Evolutionary conservation across 202 grass and related monocot genomes (phyloP).

Genomic region (Alloteropsis angusta): DNA sequence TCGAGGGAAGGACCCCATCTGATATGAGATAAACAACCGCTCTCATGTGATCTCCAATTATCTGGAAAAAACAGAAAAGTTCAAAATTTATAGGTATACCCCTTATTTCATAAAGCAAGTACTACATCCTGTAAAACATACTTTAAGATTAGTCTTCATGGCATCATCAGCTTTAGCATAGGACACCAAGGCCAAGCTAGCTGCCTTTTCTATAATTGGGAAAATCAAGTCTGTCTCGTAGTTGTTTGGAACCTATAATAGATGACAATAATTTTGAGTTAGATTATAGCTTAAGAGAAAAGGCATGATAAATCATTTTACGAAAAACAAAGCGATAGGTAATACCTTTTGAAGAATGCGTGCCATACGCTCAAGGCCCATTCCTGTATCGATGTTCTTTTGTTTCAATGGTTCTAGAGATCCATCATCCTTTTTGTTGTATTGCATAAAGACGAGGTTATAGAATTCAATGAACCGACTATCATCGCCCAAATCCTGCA

Average conservation of each 20-base stretch:
- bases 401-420: conserved; percentile 79
- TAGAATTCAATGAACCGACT: conserved; percentile 97
- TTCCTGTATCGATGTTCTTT: conserved; percentile 94
- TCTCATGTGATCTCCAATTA: conserved; percentile 97
- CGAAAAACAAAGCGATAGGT: not conserved
- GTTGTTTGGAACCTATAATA: conserved; percentile 87
- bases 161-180: conserved; percentile 58
- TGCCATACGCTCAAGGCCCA: conserved; percentile 97
- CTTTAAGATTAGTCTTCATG: conserved; percentile 77
- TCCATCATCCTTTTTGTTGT: conserved; percentile 93
- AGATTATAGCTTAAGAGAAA: conserved; percentile 5
- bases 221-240: conserved; percentile 97
- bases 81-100: conserved; percentile 15
- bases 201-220: conserved; percentile 82
- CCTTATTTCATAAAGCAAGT: conserved; percentile 13
- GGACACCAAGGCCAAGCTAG: conserved; percentile 58
- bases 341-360: conserved; percentile 90
- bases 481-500: conserved; percentile 93
- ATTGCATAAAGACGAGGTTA: conserved; percentile 99
- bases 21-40: conserved; percentile 98
- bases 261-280: not conserved
- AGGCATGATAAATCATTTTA: not conserved
- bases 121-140: conserved; percentile 27
- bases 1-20: conserved; percentile 85
- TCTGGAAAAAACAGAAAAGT: conserved; percentile 38